Base-by-base conservation (phyloP, 345 rosid genomes). In the Isatis tinctoria region DNA sequence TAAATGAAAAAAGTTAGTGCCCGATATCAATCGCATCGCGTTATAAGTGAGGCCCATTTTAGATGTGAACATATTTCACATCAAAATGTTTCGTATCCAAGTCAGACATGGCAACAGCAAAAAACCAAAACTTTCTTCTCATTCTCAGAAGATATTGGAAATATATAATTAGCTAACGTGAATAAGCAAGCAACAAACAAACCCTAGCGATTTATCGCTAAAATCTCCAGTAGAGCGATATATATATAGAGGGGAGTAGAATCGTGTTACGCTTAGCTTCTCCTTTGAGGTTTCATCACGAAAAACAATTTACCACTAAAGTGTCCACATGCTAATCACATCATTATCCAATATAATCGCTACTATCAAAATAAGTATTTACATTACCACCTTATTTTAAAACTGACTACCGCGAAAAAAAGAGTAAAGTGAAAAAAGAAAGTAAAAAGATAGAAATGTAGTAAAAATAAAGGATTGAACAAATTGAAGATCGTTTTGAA, bases 301-400 rank as follows among this genome's bases (percentile, higher is more conserved):
- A 49, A 60, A 60, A 61, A 47, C 41, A 52, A 54, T 24, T 4
- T 12, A 75, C 74, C 70, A 70, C 70, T 45, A n/a, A 70, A 69
- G 45, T 70, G 72, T 54, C 80, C 71, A 54, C 33, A 71, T 65
- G 17, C 63, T 47, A 65, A 49, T 58, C 76, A 65, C 76, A 65
- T 77, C 77, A 71, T 49, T 65, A 77, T 71, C 41, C 35, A 58
- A 16, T 45, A n/a, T 10, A 52, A 49, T 43, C 62, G 28, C 9
- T 10, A 36, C 12, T 11, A 36, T 58, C 6, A 28, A 20, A 14
- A 69, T 54, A 26, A 26, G 58, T 53, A 76, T 76, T 76, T 64
- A 76, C 75, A 70, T 64, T 70, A 63, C 40, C 57, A 44, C 11
- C 59, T 41, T 53, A 60, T 67, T 51, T 51, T 67, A 20, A 22